These are phyloP conservation scores for Heliamphora exappendiculata DNA, from an alignment of 148 eudicot species.

Conservation along the genomic window DNA sequence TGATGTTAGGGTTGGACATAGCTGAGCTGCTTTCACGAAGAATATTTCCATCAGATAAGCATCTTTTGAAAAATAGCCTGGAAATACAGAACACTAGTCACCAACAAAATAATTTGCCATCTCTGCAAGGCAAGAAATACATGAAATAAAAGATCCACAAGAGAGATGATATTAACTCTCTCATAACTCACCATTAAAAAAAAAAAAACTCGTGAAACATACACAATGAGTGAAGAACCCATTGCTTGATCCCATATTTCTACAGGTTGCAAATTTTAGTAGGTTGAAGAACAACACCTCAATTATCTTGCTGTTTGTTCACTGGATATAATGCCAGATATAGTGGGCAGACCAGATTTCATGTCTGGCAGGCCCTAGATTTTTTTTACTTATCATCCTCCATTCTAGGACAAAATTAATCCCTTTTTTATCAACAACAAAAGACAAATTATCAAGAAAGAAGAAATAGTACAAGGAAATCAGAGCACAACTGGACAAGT, in stretches of 20 bases:
- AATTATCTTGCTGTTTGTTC: too few relatives aligned
- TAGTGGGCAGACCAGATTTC: too few relatives aligned
- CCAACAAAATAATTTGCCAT: not conserved
- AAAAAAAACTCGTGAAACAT: not conserved
- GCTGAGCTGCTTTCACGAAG: slow-evolving; percentile 49
- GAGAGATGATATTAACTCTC: not conserved
- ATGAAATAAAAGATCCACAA: not conserved
- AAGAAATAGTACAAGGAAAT: too few relatives aligned
- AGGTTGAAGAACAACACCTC: not conserved
- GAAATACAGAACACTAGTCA: slow-evolving; percentile 12
- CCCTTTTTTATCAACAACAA: too few relatives aligned
- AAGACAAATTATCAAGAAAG: too few relatives aligned
- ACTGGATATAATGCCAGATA: too few relatives aligned
- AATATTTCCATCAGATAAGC: slow-evolving; percentile 81
- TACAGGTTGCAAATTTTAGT: not conserved
- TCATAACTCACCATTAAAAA: not conserved
- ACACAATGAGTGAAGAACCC: not conserved
- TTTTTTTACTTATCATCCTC: too few relatives aligned
- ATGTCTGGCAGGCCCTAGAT: too few relatives aligned
- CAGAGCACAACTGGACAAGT: too few relatives aligned
- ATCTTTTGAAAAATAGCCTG: slow-evolving; percentile 61
- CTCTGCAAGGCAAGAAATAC: slow-evolving; percentile 6
- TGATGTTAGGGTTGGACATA: slow-evolving; percentile 26
- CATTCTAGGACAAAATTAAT: too few relatives aligned
- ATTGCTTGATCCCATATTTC: not conserved